Evolutionary conservation across 2,329 filamentous ascomycete genomes (phyloP), one percentile per base, ranked within the genome.

Genomic region (Trichoderma lentiforme): DNA sequence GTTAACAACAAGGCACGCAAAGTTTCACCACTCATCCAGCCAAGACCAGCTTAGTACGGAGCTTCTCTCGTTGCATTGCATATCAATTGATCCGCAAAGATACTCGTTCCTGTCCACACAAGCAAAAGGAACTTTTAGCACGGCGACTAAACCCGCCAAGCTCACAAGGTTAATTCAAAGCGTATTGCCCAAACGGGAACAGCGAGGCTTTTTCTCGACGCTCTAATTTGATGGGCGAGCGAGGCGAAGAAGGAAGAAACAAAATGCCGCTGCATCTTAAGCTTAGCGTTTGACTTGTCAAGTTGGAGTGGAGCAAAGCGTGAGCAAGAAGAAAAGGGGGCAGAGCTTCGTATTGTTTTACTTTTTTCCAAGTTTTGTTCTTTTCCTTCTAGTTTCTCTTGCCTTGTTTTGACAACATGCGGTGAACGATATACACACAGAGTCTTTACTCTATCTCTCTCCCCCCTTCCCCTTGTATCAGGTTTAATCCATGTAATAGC

Each of bases 201-300:
- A 72, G 53, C 70, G 64, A 72, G 64, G 64, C 70, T 72, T 72
- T 72, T 72, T 72, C 43, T 60, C 43, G 39, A 24, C 32, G 56
- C 57, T 72, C 70, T 68, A 53, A 72, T 72, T 72, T 72, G 70
- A 67, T 62, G 64, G 62, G 14, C 53, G 51, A 32, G 56, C 66
- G 39, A 47, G 56, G 56, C 47, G 12, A 14, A 24, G 12, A 7
- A 32, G 0, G 30, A 60, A 6, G 15, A 43, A 2, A 56, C 62
- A 62, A 62, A 70, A 70, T 61, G 28, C 66, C 66, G 66, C 57
- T 60, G 57, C 28, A 60, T 60, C 57, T 32, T n/a, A 39, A n/a
- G 65, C 51, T 47, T 68, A 60, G 56, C 53, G 65, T 32, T 53
- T 47, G 39, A 30, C 28, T 26, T 69, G 53, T 68, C 26, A 21